Percentiles rank a stretch among this genome's conserved stretches.
Evolutionary conservation across 164 flowering plant species (phyloP).

Genomic region (Magnolia changhungtana): DNA sequence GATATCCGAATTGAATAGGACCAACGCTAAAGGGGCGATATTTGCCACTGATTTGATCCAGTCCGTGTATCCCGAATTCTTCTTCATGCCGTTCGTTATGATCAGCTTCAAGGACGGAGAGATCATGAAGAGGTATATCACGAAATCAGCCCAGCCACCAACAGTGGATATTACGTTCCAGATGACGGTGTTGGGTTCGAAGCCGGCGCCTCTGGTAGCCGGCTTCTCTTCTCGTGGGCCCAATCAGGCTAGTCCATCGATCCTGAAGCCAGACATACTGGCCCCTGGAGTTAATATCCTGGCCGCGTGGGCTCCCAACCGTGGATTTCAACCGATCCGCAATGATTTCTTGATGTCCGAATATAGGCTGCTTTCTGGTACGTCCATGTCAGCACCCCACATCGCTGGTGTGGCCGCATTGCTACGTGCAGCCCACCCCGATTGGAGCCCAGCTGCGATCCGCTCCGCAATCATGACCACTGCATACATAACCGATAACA

Average conservation of each 20-base stretch:
- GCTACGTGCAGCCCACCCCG: constrained; percentile 30
- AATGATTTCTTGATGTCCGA: constrained; percentile 21
- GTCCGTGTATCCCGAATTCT: constrained; percentile 12
- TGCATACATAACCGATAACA: constrained; percentile 20
- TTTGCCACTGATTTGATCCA: constrained; percentile 9
- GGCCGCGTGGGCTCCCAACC: constrained; percentile 32
- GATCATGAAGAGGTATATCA: constrained; percentile 16
- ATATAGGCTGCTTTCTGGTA: constrained; percentile 30
- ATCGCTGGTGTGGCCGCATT: constrained; percentile 33
- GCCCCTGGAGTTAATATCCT: constrained; percentile 7
- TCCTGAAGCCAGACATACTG: too few relatives aligned
- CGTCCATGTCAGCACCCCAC: constrained; percentile 41
- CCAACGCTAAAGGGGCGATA: constrained; percentile 25
- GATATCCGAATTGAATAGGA: constrained; percentile 1
- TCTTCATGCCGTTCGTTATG: constrained; percentile 22
- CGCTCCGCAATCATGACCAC: constrained; percentile 48
- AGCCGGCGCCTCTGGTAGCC: too few relatives aligned
- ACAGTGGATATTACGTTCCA: constrained; percentile 3
- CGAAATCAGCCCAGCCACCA: constrained; percentile 1
- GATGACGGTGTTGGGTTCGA: too few relatives aligned
- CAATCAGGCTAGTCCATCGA: too few relatives aligned
- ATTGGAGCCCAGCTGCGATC: constrained; percentile 39
- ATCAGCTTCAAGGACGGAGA: constrained; percentile 21
- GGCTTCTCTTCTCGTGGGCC: too few relatives aligned
- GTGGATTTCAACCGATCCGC: constrained; percentile 1